These are phyloP conservation scores for Ambrosiella xylebori DNA, from an alignment of 2,329 filamentous ascomycete species.

Conservation along the genomic window DNA sequence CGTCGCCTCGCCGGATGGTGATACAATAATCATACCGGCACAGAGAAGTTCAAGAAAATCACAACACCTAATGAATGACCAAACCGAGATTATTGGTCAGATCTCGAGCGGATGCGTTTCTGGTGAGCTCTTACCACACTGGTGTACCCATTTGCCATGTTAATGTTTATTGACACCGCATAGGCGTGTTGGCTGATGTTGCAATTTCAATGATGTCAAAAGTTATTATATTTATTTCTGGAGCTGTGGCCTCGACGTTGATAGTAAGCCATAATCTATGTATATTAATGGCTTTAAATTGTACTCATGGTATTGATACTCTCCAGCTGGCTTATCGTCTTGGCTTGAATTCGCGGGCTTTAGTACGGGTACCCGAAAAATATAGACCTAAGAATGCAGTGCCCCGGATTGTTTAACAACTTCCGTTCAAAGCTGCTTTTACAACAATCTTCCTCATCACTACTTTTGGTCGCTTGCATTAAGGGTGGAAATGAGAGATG, in stretches of 20 bases:
- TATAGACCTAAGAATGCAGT: slow-evolving; percentile 8
- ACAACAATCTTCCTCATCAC: slow-evolving; percentile 56
- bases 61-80: neutral
- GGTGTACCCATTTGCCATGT: neutral
- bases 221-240: slow-evolving; percentile 49
- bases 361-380: slow-evolving; percentile 17
- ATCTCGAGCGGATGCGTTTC: slow-evolving; percentile 37
- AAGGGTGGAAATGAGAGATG: neutral
- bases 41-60: neutral
- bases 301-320: too few species aligned
- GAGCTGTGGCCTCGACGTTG: slow-evolving; percentile 43
- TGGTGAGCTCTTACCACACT: slow-evolving; percentile 21
- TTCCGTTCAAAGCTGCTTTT: slow-evolving; percentile 52
- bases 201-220: slow-evolving; percentile 54
- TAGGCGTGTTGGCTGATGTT: slow-evolving; percentile 47
- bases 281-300: too few species aligned
- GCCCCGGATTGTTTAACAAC: slow-evolving; percentile 23
- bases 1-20: neutral
- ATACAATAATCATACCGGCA: neutral
- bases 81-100: slow-evolving; percentile 20
- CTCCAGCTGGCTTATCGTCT: slow-evolving; percentile 26
- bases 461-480: slow-evolving; percentile 29
- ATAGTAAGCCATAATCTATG: slow-evolving; percentile 31
- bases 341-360: slow-evolving; percentile 25
- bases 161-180: neutral